Evolutionary conservation across 805 yeast species (phyloP).

Genomic region (Cyberlindnera mississippiensis): DNA sequence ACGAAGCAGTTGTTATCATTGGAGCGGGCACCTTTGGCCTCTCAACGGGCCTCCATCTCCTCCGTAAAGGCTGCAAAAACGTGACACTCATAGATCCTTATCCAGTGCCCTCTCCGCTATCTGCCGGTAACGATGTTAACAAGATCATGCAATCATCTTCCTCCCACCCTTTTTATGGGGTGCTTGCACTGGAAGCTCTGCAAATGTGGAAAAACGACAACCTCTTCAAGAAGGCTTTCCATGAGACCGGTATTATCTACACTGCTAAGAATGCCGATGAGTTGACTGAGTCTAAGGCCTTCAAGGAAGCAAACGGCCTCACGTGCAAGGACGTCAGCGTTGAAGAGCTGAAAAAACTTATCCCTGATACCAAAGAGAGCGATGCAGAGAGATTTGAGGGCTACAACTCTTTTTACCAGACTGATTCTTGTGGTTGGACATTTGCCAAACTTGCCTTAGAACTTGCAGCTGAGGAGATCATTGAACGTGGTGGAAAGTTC

Average conservation of each 20-base stretch:
- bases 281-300: slow-evolving; percentile 12
- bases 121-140: slow-evolving; percentile 41
- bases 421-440: slow-evolving; percentile 35
- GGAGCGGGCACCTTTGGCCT: slow-evolving; percentile 45
- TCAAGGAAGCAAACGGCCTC: slow-evolving; percentile 9
- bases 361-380: slow-evolving; percentile 11
- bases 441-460: slow-evolving; percentile 32
- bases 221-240: slow-evolving; percentile 29
- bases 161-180: slow-evolving; percentile 22
- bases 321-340: slow-evolving; percentile 9
- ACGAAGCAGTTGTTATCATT: slow-evolving; percentile 27
- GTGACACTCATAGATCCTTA: slow-evolving; percentile 32
- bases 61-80: slow-evolving; percentile 31
- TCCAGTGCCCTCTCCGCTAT: slow-evolving; percentile 33
- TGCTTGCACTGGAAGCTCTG: slow-evolving; percentile 33
- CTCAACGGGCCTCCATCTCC: slow-evolving; percentile 37
- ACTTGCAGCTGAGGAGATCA: slow-evolving; percentile 28
- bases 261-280: slow-evolving; percentile 16
- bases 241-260: slow-evolving; percentile 33
- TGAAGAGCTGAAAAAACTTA: slow-evolving; percentile 5
- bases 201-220: slow-evolving; percentile 32
- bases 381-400: slow-evolving; percentile 16
- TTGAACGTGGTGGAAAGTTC: slow-evolving; percentile 32
- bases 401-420: slow-evolving; percentile 34
- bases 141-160: slow-evolving; percentile 33